Evolutionary conservation across 371 early-diverging fungal species (phyloP), one percentile per base, ranked within the genome.

Genomic region (Rozella allomycis): DNA sequence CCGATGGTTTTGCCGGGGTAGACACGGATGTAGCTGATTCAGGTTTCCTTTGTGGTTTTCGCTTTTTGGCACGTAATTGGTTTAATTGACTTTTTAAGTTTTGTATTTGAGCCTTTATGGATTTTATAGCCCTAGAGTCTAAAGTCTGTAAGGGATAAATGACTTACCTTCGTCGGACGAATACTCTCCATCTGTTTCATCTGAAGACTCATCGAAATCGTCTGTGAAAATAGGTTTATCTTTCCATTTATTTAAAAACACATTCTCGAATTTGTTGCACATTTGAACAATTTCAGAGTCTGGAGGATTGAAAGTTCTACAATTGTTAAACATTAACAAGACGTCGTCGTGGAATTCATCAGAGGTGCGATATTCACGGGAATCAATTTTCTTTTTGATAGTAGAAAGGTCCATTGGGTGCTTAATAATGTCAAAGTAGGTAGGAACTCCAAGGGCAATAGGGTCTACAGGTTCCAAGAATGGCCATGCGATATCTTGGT

Each of bases 361-460:
- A 9, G 58, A 36, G 11, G 46, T 44, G 19, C 49, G 33, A 41
- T 78, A 74, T 31, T 48, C 50, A 17, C 59, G 55, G 0, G 30
- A 38, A 20, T 72, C 78, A 11, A 97, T 52, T 49, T 87, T 87
- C 27, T 55, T 54, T 38, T 80, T 80, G 12, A 93, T 74, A 0
- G 98, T 98, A 7, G 75, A 71, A 4, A 97, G 52, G 44, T 98
- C 99, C 94, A 99, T 98, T 0, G 99, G 99, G 18, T 66, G 43
- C 46, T 81, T 85, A 52, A 99, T 71, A 43, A 81, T 68, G 7
- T 70, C 66, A 14, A 74, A 76, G 50, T 99, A 99, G 43, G 84
- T 87, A 2, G 94, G 98, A 12, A 97, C 73, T 27, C 72, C 71
- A 11, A 91, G 58, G 26, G 66, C 68, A 20, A 86, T 58, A 23